A percentile compares a stretch with the other conserved stretches of the same genome.
Evolutionary conservation across 495 filamentous ascomycete genomes (phyloP).

Genomic region (Evernia prunastri): DNA sequence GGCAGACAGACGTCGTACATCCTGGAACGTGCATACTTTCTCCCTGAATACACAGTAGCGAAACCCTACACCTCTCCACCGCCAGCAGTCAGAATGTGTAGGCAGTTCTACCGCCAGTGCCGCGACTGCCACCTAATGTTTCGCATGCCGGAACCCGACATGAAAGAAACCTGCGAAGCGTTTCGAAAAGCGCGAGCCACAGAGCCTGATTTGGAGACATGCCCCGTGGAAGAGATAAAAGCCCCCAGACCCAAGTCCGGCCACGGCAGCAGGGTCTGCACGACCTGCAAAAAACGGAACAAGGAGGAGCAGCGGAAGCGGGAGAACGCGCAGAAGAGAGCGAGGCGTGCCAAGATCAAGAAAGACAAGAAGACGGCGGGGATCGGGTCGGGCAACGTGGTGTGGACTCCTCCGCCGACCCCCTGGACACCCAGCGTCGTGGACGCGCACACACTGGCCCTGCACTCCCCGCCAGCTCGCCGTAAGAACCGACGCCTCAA

Average conservation of each 20-base stretch:
- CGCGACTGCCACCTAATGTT: not conserved
- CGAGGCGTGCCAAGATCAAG: not conserved
- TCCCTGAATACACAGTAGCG: not conserved
- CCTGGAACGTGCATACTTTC: not conserved
- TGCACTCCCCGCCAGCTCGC: not conserved
- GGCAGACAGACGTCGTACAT: not conserved
- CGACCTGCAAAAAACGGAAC: not conserved
- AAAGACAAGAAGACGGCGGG: conserved; percentile 2
- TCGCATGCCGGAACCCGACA: not conserved
- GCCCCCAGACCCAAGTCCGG: not conserved
- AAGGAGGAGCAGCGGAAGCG: not conserved
- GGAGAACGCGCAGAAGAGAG: not conserved
- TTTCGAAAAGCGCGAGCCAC: not conserved
- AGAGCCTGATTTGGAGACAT: not conserved
- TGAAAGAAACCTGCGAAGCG: not conserved
- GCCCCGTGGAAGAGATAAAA: not conserved
- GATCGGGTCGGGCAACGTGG: not conserved
- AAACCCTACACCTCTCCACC: not conserved
- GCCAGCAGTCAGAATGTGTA: not conserved
- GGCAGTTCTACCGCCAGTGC: not conserved
- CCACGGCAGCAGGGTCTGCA: not conserved
- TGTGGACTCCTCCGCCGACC: not conserved
- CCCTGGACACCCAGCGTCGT: not conserved
- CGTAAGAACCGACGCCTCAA: not conserved
- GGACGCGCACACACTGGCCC: not conserved